These are phyloP conservation scores for Plasmodium fragile DNA, from an alignment of 169 alveolate species.

Conservation along the genomic window DNA sequence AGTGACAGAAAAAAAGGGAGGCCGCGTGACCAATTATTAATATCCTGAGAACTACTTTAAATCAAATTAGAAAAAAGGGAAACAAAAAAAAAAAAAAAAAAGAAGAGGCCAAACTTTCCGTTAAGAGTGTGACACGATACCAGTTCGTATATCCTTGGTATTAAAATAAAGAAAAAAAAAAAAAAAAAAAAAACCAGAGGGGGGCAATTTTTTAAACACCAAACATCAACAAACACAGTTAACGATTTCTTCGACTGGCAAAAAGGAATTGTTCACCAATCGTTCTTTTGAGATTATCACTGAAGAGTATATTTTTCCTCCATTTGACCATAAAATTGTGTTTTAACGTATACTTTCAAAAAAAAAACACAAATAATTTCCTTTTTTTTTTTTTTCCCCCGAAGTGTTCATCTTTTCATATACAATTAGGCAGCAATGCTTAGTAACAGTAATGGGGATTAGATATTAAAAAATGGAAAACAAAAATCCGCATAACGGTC, in stretches of 20 bases:
- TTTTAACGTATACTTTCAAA: neutral
- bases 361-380: neutral
- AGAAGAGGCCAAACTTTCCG: neutral
- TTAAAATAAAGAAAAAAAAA: neutral
- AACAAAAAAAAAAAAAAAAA: neutral
- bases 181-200: neutral
- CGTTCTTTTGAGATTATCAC: neutral
- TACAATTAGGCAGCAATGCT: neutral
- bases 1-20: neutral
- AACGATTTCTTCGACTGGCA: neutral
- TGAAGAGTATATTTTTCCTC: neutral
- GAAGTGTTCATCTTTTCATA: neutral
- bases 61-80: neutral
- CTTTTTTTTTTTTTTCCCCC: neutral
- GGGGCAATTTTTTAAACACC: neutral
- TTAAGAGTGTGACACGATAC: neutral
- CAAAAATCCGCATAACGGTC: neutral
- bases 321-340: neutral
- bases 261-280: neutral
- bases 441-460: neutral
- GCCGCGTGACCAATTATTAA: neutral
- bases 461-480: neutral
- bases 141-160: neutral
- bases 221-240: constrained; percentile 5
- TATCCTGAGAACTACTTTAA: neutral